Evolutionary conservation across 1,284 basidiomycete genomes (phyloP).

Genomic region (Cryptococcus sp.): DNA sequence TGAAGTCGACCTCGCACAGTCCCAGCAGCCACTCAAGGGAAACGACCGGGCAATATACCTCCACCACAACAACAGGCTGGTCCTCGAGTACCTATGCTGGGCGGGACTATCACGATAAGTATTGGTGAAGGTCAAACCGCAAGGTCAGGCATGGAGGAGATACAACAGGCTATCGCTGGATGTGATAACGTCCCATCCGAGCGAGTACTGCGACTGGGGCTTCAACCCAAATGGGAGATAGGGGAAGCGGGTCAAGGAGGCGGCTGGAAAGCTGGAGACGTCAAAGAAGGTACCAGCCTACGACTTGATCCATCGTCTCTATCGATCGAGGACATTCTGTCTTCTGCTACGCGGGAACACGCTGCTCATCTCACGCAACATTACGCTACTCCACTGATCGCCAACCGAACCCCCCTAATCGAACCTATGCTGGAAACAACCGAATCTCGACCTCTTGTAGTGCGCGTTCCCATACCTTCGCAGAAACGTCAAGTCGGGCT

Average conservation of each 20-base stretch:
- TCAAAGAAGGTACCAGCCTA: constrained; percentile 21
- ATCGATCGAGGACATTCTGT: constrained; percentile 28
- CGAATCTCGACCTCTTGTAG: constrained; percentile 21
- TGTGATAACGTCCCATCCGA: constrained; percentile 19
- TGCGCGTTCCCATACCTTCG: constrained; percentile 36
- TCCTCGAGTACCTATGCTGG: constrained; percentile 21
- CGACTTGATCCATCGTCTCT: constrained; percentile 26
- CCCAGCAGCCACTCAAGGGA: neutral
- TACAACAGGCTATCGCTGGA: constrained; percentile 16
- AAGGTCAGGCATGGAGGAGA: constrained; percentile 10
- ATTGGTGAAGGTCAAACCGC: constrained; percentile 18
- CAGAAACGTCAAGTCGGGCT: constrained; percentile 16
- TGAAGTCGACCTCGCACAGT: neutral
- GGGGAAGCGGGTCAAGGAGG: constrained; percentile 36
- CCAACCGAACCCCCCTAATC: constrained; percentile 27
- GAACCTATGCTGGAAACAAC: constrained; percentile 25
- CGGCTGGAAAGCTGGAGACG: constrained; percentile 29
- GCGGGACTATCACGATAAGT: constrained; percentile 28
- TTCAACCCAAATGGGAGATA: constrained; percentile 37
- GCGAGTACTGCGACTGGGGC: constrained; percentile 21
- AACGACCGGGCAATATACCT: neutral
- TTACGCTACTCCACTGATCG: constrained; percentile 21
- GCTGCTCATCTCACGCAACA: constrained; percentile 30
- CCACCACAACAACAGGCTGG: constrained; percentile 10
- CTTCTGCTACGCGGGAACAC: constrained; percentile 30